These are phyloP conservation scores for Micromonas commoda DNA, from an alignment of 139 green algal species.

Conservation along the genomic window DNA sequence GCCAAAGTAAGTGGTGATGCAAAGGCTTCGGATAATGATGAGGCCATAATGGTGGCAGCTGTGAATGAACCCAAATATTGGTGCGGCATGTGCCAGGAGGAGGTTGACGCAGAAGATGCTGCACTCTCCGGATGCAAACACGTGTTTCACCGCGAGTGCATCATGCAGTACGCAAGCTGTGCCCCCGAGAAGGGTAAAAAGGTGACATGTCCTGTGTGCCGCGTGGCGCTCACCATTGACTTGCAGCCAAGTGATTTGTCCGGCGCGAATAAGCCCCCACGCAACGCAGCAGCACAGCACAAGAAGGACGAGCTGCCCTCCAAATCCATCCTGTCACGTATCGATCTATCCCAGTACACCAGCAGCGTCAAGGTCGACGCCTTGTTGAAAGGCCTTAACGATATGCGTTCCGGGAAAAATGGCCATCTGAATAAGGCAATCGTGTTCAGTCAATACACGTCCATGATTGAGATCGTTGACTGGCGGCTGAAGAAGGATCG, in stretches of 20 bases:
- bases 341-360: slow-evolving; percentile 65
- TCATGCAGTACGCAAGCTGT: slow-evolving; percentile 51
- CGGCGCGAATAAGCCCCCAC: neutral
- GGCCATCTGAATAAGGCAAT: slow-evolving; percentile 64
- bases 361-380: slow-evolving; percentile 86
- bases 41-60: neutral
- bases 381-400: slow-evolving; percentile 39
- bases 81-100: neutral
- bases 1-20: neutral
- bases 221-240: slow-evolving; percentile 64
- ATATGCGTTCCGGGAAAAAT: slow-evolving; percentile 52
- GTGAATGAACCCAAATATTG: slow-evolving; percentile 3
- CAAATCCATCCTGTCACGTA: slow-evolving; percentile 65
- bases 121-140: slow-evolving; percentile 55
- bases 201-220: slow-evolving; percentile 65
- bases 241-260: slow-evolving; percentile 36
- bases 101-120: slow-evolving; percentile 6
- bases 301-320: neutral
- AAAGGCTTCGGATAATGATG: neutral
- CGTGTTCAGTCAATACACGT: slow-evolving; percentile 92
- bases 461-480: slow-evolving; percentile 79
- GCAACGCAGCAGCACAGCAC: neutral
- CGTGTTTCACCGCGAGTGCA: slow-evolving; percentile 72
- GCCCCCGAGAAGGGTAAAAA: slow-evolving; percentile 7
- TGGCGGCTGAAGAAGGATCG: slow-evolving; percentile 67